Percentiles rank a stretch among this genome's conserved stretches.
Conservation (phyloP, 106 monocot genomes). For the Chionographis japonica region DNA sequence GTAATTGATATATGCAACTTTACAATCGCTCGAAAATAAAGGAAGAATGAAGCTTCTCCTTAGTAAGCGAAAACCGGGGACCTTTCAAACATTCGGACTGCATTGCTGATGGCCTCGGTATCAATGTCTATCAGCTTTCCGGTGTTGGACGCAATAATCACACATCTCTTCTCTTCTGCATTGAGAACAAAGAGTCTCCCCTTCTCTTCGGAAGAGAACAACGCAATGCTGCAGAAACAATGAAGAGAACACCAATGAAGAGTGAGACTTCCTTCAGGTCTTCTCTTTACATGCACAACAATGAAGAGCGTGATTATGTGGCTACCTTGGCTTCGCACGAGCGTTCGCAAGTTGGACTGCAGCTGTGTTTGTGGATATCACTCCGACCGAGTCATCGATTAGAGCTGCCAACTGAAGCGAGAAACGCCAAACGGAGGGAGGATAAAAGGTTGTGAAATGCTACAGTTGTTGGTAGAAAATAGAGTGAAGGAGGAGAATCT, state of each 20-base stretch:
- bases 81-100: constrained; percentile 31
- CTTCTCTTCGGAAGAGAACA: constrained; percentile 80
- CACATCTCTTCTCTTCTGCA: constrained; percentile 62
- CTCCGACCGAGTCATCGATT: constrained; percentile 75
- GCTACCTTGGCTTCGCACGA: constrained; percentile 45
- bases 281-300: background rate
- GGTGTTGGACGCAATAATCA: constrained; percentile 55
- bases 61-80: constrained; percentile 41
- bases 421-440: background rate
- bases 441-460: background rate
- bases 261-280: background rate
- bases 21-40: background rate
- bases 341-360: constrained; percentile 75
- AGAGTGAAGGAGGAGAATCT: background rate
- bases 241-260: background rate
- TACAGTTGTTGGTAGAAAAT: background rate
- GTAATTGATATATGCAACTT: constrained; percentile 4
- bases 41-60: background rate
- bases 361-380: constrained; percentile 82
- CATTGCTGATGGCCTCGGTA: constrained; percentile 41
- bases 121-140: constrained; percentile 76
- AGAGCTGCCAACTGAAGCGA: constrained; percentile 61
- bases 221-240: constrained; percentile 50
- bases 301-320: background rate
- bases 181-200: constrained; percentile 69